Evolutionary conservation across 2,329 filamentous ascomycete genomes (phyloP).

Genomic region (Trichophyton rubrum): DNA sequence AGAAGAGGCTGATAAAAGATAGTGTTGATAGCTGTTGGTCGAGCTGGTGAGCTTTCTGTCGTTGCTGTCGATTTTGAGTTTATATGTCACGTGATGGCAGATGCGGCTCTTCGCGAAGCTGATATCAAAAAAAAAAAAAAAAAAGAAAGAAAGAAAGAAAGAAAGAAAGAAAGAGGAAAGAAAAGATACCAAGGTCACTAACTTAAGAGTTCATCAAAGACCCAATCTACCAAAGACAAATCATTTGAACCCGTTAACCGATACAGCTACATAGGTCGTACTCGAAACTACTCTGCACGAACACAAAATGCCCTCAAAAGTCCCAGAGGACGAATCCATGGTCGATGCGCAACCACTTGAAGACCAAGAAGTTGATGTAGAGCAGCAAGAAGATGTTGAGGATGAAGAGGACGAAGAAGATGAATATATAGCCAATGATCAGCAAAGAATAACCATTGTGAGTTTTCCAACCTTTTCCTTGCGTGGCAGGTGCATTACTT

Average conservation of each 20-base stretch:
- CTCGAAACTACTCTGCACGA: background rate
- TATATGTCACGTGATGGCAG: background rate
- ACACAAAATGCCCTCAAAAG: constrained; percentile 26
- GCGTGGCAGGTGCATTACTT: no score
- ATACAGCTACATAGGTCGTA: background rate
- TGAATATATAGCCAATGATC: constrained; percentile 26
- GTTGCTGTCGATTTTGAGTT: background rate
- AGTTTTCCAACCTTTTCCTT: background rate
- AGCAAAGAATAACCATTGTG: constrained; percentile 53
- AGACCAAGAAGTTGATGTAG: constrained; percentile 19
- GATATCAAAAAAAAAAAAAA: background rate
- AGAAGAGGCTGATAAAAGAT: background rate
- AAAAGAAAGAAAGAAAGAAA: background rate
- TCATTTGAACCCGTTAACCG: background rate
- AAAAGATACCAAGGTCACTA: background rate
- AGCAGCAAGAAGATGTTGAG: constrained; percentile 39
- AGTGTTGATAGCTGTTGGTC: background rate
- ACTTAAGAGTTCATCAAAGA: background rate
- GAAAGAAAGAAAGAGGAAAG: no score
- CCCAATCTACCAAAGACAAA: background rate
- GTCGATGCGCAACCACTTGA: constrained; percentile 22
- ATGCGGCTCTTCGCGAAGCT: background rate
- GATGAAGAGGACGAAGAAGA: constrained; percentile 39
- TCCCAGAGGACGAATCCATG: constrained; percentile 34
- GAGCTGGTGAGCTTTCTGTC: background rate